Base-by-base conservation (phyloP, 306 rosid genomes). In the Rosa chinensis region DNA sequence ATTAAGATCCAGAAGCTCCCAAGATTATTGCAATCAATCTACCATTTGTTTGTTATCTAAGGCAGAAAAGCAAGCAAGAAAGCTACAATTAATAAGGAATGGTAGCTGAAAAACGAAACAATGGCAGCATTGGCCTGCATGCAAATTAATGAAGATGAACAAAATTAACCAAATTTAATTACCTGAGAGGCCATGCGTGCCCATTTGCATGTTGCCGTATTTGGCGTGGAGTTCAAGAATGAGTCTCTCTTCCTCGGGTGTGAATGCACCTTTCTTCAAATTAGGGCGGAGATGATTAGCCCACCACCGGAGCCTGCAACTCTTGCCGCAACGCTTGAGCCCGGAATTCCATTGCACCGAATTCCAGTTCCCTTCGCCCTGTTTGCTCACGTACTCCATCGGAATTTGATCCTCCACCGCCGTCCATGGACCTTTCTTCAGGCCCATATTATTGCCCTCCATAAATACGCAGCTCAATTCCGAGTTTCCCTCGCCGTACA, bases 291-390 rank as follows among this genome's bases (percentile, higher is more conserved):
- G 80, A 77, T 94, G 99, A 67, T 94, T 94, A 14, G 97, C 97
- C 99, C 99, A 94, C 99, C 99, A 94, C 10, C 99, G 88, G 37
- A 94, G 97, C 66, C 99, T 78, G 58, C 99, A 94, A 83, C 99
- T 94, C 77, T 94, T 94, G 1, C 99, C 99, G 21, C 99, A 94
- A 9, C 99, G 87, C 62, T 87, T 87, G 66, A 94, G 79, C 37
- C 95, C 90, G 2, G 97, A 84, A 23, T 92, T 91, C 75, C 80
- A 86, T 81, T 89, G 92, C 70, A 91, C 97, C 0, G 92, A 85
- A 52, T 92, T 94, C 99, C 99, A 94, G 68, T 94, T 92, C 20
- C 99, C 97, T 79, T 92, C 97, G 11, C 99, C 97, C 6, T 91
- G 89, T n/a, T 87, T 91, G 66, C 88, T 86, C 76, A 94, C 97